phyloP scores from a whole-genome alignment of 2,329 filamentous ascomycete species.

The Talaromyces albobiverticillius region DNA sequence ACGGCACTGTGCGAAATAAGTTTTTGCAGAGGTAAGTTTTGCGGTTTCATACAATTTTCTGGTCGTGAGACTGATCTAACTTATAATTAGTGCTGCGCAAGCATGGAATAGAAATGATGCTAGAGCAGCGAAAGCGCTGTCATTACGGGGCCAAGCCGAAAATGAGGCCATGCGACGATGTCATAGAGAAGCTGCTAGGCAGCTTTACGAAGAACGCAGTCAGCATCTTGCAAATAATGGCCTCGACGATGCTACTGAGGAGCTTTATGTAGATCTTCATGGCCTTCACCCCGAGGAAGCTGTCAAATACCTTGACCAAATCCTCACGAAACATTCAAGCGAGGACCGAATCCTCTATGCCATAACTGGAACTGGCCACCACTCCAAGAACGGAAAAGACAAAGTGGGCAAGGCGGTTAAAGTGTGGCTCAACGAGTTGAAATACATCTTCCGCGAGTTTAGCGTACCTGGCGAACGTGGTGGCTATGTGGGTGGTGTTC shows the following conservation, averaged over 20 bases:
- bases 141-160: constrained; percentile 89
- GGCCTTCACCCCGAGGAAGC: constrained; percentile 98
- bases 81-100: constrained; percentile 72
- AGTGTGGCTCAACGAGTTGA: constrained; percentile 89
- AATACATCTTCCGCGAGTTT: constrained; percentile 94
- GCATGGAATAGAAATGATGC: constrained; percentile 99
- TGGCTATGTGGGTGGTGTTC: constrained; percentile 64
- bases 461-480: constrained; percentile 93
- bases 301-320: constrained; percentile 85
- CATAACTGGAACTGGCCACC: constrained; percentile 94
- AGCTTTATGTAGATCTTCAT: constrained; percentile 93
- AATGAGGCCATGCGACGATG: constrained; percentile 97
- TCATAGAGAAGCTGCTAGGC: constrained; percentile 86
- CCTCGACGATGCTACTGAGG: constrained; percentile 52
- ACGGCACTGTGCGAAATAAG: constrained; percentile 93
- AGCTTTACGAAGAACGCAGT: constrained; percentile 92
- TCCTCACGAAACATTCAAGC: constrained; percentile 78
- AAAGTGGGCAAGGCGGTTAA: constrained; percentile 95
- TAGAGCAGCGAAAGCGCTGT: constrained; percentile 89
- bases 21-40: constrained; percentile 78
- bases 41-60: background rate
- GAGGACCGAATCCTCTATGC: constrained; percentile 76
- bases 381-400: constrained; percentile 98
- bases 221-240: constrained; percentile 54
- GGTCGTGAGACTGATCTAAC: background rate